phyloP scores from a whole-genome alignment of 2,329 filamentous ascomycete genomes.

The Apiospora pterosperma region DNA sequence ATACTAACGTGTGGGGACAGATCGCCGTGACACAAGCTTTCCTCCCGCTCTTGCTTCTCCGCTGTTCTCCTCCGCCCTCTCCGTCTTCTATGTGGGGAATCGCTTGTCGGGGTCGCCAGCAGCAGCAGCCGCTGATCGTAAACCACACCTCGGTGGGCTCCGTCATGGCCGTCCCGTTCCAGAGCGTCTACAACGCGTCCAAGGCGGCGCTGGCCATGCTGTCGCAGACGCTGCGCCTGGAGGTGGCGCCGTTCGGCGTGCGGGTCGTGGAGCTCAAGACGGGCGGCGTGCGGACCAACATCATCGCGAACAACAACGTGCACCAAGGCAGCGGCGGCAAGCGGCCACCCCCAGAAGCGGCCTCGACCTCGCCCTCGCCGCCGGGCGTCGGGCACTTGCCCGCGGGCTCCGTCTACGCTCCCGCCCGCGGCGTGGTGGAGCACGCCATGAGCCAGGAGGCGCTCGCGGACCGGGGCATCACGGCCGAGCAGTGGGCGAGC shows the following conservation, averaged over 20 bases:
- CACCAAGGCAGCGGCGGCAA: neutral
- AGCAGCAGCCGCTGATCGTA: conserved; percentile 13
- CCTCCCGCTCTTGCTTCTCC: neutral
- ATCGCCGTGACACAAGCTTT: conserved; percentile 8
- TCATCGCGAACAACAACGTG: conserved; percentile 9
- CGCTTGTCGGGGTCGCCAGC: no score
- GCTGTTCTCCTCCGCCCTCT: neutral
- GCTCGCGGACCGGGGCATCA: neutral
- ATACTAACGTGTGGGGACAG: conserved; percentile 4
- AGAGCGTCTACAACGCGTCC: conserved; percentile 17
- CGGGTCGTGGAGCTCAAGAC: conserved; percentile 20
- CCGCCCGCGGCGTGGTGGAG: neutral
- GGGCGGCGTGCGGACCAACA: conserved; percentile 8
- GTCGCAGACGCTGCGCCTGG: conserved; percentile 27
- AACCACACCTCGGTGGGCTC: conserved; percentile 21
- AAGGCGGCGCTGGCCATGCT: conserved; percentile 26
- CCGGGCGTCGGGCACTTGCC: neutral
- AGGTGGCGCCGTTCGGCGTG: conserved; percentile 27
- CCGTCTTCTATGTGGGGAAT: neutral
- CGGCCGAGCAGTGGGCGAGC: neutral
- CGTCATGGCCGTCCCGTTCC: conserved; percentile 4
- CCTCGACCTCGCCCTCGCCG: neutral
- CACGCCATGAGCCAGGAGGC: neutral
- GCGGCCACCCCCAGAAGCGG: neutral
- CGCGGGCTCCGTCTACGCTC: neutral